Conservation (phyloP, 352 stramenopile species). For the Blastocystis sp. region DNA sequence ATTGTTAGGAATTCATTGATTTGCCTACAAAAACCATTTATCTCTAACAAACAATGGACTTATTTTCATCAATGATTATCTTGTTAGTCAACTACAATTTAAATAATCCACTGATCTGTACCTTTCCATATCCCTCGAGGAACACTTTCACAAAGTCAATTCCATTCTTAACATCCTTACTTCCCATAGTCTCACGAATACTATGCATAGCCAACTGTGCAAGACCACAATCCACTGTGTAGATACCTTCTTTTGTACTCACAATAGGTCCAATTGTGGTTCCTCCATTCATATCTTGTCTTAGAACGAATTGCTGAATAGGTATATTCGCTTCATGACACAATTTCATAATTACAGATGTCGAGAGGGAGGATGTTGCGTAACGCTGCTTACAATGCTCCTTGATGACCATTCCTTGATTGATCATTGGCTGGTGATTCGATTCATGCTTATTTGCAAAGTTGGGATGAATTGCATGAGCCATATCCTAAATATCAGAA, state of each 20-base stretch:
- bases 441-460: conserved; percentile 91
- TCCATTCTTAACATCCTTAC: conserved; percentile 75
- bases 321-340: conserved; percentile 74
- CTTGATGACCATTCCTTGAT: conserved; percentile 95
- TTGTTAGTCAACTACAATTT: conserved; percentile 8
- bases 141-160: conserved; percentile 86
- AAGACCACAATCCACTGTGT: conserved; percentile 91
- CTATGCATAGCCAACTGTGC: conserved; percentile 95
- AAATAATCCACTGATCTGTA: conserved; percentile 67
- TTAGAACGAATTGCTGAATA: conserved; percentile 92
- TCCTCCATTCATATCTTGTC: conserved; percentile 90
- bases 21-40: not conserved
- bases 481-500: conserved; percentile 81
- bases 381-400: conserved; percentile 96
- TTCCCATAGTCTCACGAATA: conserved; percentile 90
- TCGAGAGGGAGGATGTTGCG: conserved; percentile 86
- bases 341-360: conserved; percentile 40
- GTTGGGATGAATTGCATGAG: conserved; percentile 94
- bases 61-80: not conserved
- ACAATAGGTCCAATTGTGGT: conserved; percentile 95
- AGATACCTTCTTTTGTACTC: conserved; percentile 87
- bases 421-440: conserved; percentile 85
- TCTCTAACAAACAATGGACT: conserved; percentile 13
- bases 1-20: not conserved
- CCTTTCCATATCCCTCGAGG: conserved; percentile 84